A percentile compares a stretch with the other conserved stretches of the same genome.
Conservation (phyloP, 768 basidiomycete genomes). For the Panaeolus cyanescens region DNA sequence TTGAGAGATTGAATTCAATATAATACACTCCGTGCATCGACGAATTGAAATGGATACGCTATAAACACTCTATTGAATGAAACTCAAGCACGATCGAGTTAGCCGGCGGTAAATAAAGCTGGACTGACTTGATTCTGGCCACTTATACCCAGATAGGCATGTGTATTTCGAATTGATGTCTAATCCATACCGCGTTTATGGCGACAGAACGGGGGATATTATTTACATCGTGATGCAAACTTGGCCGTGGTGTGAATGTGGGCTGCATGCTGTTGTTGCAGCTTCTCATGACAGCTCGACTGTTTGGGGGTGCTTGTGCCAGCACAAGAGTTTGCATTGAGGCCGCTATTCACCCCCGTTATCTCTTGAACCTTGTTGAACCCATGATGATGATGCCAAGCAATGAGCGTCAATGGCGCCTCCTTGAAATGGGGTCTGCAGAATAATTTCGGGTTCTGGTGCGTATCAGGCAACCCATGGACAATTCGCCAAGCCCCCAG, state of each 20-base stretch:
- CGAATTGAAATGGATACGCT: background rate
- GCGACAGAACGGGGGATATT: background rate
- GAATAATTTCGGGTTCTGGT: background rate
- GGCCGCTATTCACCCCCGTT: background rate
- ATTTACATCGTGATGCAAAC: background rate
- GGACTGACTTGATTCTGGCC: background rate
- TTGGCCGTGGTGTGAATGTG: background rate
- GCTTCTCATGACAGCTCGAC: background rate
- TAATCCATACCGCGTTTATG: background rate
- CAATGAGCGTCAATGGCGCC: background rate
- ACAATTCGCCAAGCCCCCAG: background rate
- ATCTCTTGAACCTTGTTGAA: too few species aligned
- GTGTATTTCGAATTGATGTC: background rate
- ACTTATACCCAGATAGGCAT: constrained; percentile 1
- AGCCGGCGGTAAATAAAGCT: constrained; percentile 2
- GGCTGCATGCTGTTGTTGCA: background rate
- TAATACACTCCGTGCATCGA: background rate
- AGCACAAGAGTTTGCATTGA: background rate
- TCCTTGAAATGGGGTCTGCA: background rate
- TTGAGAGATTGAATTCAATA: background rate
- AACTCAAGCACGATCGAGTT: constrained; percentile 1
- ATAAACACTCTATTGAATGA: constrained; percentile 1
- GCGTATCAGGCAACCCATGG: background rate
- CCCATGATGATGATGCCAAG: constrained; percentile 1
- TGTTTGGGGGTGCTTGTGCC: background rate